Percentiles rank a stretch among this genome's conserved stretches.
Conservation (phyloP, 192 early-diverging fungal species). For the Pilobolus umbonatus region DNA sequence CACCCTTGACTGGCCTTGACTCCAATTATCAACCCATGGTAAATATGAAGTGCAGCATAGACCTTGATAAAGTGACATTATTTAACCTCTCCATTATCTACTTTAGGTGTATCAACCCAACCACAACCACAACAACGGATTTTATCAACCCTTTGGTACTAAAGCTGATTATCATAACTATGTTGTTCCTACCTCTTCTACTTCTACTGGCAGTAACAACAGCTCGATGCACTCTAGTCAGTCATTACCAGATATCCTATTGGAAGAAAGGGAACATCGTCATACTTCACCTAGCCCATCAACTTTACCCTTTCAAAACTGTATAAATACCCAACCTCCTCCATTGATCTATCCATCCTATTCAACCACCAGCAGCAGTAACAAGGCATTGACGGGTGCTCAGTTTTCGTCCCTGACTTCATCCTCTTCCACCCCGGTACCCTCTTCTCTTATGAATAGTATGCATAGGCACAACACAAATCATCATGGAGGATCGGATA, state of each 20-base stretch:
- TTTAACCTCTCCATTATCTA: background rate
- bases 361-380: background rate
- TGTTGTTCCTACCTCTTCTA: conserved; percentile 12
- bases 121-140: background rate
- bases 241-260: conserved; percentile 8
- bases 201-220: conserved; percentile 18
- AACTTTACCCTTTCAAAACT: conserved; percentile 4
- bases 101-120: background rate
- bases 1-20: conserved; percentile 12
- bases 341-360: conserved; percentile 10
- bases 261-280: conserved; percentile 7
- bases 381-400: background rate
- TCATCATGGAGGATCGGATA: background rate
- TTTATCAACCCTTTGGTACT: background rate
- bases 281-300: background rate
- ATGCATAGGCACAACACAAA: no score
- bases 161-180: conserved; percentile 5
- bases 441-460: background rate
- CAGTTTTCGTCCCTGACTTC: background rate
- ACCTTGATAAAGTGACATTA: background rate
- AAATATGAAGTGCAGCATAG: background rate
- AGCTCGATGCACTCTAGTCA: conserved; percentile 18
- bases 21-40: conserved; percentile 9
- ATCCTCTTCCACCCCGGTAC: background rate
- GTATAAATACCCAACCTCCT: conserved; percentile 5